Conservation (phyloP, 345 rosid genomes). For the Euphorbia pulcherrima region DNA sequence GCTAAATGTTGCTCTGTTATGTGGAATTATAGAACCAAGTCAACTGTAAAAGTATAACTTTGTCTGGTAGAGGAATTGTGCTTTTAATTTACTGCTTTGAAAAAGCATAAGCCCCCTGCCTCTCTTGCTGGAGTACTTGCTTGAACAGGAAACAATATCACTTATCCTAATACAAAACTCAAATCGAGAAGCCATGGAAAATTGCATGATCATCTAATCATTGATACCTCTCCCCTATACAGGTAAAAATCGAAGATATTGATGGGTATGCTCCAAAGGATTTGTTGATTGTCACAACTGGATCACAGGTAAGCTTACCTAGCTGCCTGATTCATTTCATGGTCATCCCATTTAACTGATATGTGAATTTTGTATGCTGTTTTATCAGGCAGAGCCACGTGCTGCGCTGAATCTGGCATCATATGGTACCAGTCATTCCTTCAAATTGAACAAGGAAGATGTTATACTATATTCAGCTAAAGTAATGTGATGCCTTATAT, state of each 20-base stretch:
- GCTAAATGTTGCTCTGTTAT: background rate
- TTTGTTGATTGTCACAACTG: constrained; percentile 89
- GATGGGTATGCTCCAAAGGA: constrained; percentile 95
- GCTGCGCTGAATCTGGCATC: constrained; percentile 97
- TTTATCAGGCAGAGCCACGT: constrained; percentile 96
- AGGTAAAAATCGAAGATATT: constrained; percentile 94
- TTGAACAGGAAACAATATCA: no score
- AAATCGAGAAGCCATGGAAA: background rate
- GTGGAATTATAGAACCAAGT: background rate
- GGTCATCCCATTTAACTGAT: constrained; percentile 17
- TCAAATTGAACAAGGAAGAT: constrained; percentile 84
- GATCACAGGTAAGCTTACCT: constrained; percentile 81
- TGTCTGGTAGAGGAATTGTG: background rate
- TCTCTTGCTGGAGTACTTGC: no score
- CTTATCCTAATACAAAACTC: background rate
- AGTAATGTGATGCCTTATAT: constrained; percentile 37
- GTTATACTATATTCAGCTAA: constrained; percentile 87
- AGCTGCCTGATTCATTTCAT: background rate
- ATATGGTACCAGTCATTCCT: constrained; percentile 79
- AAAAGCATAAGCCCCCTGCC: no score
- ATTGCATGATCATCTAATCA: background rate
- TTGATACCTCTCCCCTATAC: constrained; percentile 15
- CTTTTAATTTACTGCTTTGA: no score
- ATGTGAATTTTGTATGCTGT: constrained; percentile 30
- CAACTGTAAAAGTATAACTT: background rate